Base-by-base conservation (phyloP, 2,329 filamentous ascomycete genomes). In the Pseudogymnoascus sp. region DNA sequence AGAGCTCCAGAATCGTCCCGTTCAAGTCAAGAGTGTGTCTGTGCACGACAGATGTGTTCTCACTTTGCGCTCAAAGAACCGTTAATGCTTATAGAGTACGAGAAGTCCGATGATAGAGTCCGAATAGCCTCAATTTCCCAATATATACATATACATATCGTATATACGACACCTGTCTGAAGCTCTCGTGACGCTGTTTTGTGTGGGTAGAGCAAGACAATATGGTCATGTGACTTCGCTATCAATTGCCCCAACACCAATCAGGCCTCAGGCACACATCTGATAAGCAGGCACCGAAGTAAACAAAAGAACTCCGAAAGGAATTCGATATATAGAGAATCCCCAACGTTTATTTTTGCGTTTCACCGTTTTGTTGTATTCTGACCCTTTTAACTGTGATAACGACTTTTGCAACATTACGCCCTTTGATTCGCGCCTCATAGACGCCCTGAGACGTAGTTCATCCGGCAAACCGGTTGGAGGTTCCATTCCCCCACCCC, bases 291-390 rank as follows among this genome's bases (percentile, higher is more conserved):
- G 50, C 50, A 56, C 28, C 50, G 16, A 33, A 56, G 50, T 56
- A 56, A 56, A 56, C 50, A 56, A 56, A 56, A 56, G 47, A 56
- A 56, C 25, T 2, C 21, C 25, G 4, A 33, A 50, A 56, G 47
- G 25, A 56, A 56, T 56, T 56, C 47, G 47, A 56, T 56, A 56
- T 56, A 56, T 56, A 56, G 28, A 33, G 50, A 53, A 56, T 56
- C 28, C 50, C 50, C 50, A 56, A 8, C 50, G 25, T 33, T 33
- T 56, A 56, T 56, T 56, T 33, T 56, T 56, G 28, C 10, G 5
- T 33, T 56, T 56, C 50, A 21, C 28, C 50, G 1, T 56, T 56
- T 56, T 56, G n/a, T 10, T 56, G 10, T 14, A 56, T 56, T 56
- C n/a, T 7, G 50, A 18, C 16, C 8, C 28, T 56, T 56, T 56